phyloP scores from a whole-genome alignment of 371 early-diverging fungal species.

The Mucor mucedo region DNA sequence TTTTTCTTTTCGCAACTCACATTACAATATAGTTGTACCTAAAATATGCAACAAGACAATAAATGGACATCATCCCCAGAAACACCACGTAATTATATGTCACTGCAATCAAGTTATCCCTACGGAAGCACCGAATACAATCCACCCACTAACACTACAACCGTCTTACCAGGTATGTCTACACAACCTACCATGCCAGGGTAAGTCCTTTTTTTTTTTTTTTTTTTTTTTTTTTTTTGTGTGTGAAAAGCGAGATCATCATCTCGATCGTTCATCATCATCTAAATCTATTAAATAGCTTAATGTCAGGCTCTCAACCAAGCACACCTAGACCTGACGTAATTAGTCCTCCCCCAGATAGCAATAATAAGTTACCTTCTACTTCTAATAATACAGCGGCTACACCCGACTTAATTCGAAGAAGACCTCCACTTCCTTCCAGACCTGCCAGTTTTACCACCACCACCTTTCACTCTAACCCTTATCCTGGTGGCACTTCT shows the following conservation, averaged over 20 bases:
- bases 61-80: conserved; percentile 38
- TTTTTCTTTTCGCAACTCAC: conserved; percentile 3
- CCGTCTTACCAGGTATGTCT: conserved; percentile 27
- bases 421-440: conserved; percentile 45
- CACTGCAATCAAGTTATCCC: conserved; percentile 29
- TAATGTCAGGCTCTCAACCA: conserved; percentile 41
- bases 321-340: conserved; percentile 40
- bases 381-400: conserved; percentile 1
- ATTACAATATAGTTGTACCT: not conserved
- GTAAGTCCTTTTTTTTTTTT: conserved; percentile 15
- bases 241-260: not conserved
- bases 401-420: conserved; percentile 37
- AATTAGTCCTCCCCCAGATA: conserved; percentile 33
- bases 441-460: conserved; percentile 50
- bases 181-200: conserved; percentile 27
- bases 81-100: conserved; percentile 35
- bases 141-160: conserved; percentile 3
- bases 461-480: conserved; percentile 50
- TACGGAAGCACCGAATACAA: conserved; percentile 22
- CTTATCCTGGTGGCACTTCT: conserved; percentile 38
- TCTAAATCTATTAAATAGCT: conserved; percentile 8
- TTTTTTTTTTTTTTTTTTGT: not conserved
- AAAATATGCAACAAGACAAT: conserved; percentile 29
- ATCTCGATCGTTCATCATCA: conserved; percentile 3
- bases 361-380: conserved; percentile 1